phyloP scores from a whole-genome alignment of 352 stramenopile genomes.

The Globisporangium ultimum region DNA sequence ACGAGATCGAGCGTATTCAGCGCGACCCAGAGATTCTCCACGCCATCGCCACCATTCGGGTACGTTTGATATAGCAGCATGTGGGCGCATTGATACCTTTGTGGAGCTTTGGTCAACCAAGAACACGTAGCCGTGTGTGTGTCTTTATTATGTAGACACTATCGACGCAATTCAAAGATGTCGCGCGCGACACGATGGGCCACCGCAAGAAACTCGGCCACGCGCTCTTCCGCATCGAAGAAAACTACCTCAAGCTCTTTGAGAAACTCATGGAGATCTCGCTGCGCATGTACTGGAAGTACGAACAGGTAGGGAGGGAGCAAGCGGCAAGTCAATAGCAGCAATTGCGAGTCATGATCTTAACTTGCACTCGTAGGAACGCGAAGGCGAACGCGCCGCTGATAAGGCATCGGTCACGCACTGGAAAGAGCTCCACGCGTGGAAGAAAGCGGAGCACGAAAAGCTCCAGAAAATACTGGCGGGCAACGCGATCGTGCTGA shows the following conservation, averaged over 20 bases:
- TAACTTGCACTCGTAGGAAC: conserved; percentile 11
- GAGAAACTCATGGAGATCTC: conserved; percentile 75
- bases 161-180: conserved; percentile 65
- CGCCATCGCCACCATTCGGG: conserved; percentile 43
- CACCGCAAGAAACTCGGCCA: conserved; percentile 67
- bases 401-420: conserved; percentile 39
- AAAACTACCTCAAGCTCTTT: conserved; percentile 73
- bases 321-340: background rate
- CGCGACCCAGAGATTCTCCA: conserved; percentile 53
- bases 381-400: conserved; percentile 36
- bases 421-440: conserved; percentile 52
- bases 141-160: conserved; percentile 20
- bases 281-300: conserved; percentile 68
- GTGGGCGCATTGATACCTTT: background rate
- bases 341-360: too few relatives aligned
- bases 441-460: conserved; percentile 35
- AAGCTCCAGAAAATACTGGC: conserved; percentile 56
- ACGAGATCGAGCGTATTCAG: conserved; percentile 57
- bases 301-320: conserved; percentile 28
- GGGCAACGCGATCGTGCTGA: conserved; percentile 48
- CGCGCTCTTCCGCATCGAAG: conserved; percentile 64
- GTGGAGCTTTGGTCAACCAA: background rate
- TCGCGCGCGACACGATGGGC: conserved; percentile 54
- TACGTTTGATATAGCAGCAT: conserved; percentile 8
- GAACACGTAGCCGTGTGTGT: background rate